Conservation (phyloP, 1,284 basidiomycete species). For the Tylopilus microsporus region DNA sequence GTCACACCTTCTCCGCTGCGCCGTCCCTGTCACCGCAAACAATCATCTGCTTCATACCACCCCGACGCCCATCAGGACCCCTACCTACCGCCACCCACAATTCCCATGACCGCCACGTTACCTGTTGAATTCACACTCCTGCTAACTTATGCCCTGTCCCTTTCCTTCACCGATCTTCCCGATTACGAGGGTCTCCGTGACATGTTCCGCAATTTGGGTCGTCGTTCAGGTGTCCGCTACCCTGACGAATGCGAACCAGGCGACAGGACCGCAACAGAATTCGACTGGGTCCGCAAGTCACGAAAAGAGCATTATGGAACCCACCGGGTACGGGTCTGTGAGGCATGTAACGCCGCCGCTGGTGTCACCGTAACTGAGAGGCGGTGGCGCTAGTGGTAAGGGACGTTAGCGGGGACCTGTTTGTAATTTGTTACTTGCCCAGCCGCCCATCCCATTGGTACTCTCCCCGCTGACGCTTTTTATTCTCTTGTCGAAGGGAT, state of each 20-base stretch:
- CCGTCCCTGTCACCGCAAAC: slow-evolving; percentile 14
- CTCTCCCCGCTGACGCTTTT: neutral
- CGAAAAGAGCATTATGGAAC: slow-evolving; percentile 16
- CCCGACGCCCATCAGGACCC: slow-evolving; percentile 12
- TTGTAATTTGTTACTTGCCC: neutral
- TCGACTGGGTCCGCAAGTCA: slow-evolving; percentile 27
- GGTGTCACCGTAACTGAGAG: slow-evolving; percentile 21
- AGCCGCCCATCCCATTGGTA: neutral
- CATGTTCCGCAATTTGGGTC: slow-evolving; percentile 67
- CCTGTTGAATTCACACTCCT: slow-evolving; percentile 86
- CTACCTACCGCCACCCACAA: slow-evolving; percentile 10
- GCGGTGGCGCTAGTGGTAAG: slow-evolving; percentile 23
- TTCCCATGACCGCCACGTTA: slow-evolving; percentile 74
- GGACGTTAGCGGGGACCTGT: slow-evolving; percentile 1
- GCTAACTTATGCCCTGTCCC: slow-evolving; percentile 78
- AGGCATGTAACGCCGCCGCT: slow-evolving; percentile 30
- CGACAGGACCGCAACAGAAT: slow-evolving; percentile 23
- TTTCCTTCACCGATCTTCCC: slow-evolving; percentile 86
- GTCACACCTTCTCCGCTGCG: slow-evolving; percentile 17
- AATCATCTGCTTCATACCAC: slow-evolving; percentile 21
- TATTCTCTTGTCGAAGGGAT: slow-evolving; percentile 2
- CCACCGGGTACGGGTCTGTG: slow-evolving; percentile 31
- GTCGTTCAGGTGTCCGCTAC: slow-evolving; percentile 51
- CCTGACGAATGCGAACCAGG: slow-evolving; percentile 49
- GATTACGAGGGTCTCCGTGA: slow-evolving; percentile 85